Percentiles rank a stretch among this genome's conserved stretches.
Evolutionary conservation across 352 stramenopile species (phyloP).

Genomic region (Pythium monospermum): DNA sequence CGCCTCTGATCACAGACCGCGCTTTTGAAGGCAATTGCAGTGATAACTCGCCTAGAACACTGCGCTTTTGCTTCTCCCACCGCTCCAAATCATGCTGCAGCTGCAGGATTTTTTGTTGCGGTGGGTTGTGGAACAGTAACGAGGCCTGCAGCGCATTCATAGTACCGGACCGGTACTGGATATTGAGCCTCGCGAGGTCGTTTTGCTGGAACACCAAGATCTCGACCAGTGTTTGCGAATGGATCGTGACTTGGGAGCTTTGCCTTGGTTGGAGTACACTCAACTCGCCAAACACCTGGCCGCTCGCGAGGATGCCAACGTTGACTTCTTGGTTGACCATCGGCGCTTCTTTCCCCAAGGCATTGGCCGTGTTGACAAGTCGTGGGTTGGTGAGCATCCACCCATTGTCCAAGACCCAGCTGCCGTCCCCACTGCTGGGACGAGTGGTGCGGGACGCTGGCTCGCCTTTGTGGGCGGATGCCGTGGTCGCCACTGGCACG

Average conservation of each 20-base stretch:
- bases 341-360: conserved; percentile 11
- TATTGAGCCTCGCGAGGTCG: conserved; percentile 43
- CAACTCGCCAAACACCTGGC: conserved; percentile 67
- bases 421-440: conserved; percentile 36
- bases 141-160: conserved; percentile 79
- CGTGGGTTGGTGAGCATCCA: conserved; percentile 80
- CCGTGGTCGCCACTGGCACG: conserved; percentile 11
- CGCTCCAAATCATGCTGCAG: conserved; percentile 38
- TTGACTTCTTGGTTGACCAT: conserved; percentile 40
- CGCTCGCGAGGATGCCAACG: conserved; percentile 55
- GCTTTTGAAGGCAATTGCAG: conserved; percentile 20
- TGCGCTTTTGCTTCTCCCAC: conserved; percentile 49
- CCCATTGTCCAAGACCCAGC: conserved; percentile 73
- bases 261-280: conserved; percentile 65
- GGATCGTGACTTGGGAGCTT: conserved; percentile 53
- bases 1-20: conserved; percentile 7
- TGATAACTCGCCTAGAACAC: conserved; percentile 42
- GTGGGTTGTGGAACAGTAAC: conserved; percentile 73
- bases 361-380: conserved; percentile 43
- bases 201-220: conserved; percentile 51
- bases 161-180: conserved; percentile 67
- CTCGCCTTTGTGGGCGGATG: conserved; percentile 1
- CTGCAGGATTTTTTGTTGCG: conserved; percentile 69
- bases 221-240: conserved; percentile 58
- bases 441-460: conserved; percentile 26